These are phyloP conservation scores for Cutaneotrichosporon mucoides DNA, from an alignment of 1,284 basidiomycete genomes.

Conservation along the genomic window DNA sequence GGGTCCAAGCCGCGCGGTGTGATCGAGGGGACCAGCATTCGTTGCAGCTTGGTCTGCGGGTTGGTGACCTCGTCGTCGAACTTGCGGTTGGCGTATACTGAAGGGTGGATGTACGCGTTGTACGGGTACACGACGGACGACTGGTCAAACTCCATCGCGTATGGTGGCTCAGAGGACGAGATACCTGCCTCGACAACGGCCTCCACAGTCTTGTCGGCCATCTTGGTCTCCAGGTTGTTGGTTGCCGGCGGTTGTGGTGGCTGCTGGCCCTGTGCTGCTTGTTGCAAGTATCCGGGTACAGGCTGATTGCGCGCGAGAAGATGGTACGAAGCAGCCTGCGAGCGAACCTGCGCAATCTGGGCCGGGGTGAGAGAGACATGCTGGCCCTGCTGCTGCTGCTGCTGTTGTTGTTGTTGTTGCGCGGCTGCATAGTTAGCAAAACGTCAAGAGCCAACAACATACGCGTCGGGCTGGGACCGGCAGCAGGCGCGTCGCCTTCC, in stretches of 20 bases:
- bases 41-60: conserved; percentile 55
- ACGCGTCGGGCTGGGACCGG: conserved; percentile 20
- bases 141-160: conserved; percentile 69
- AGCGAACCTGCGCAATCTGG: conserved; percentile 77
- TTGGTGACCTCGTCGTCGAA: conserved; percentile 50
- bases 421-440: not conserved
- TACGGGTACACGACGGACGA: conserved; percentile 86
- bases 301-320: conserved; percentile 73
- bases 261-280: conserved; percentile 57
- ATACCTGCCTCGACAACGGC: conserved; percentile 53
- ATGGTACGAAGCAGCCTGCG: conserved; percentile 88
- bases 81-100: conserved; percentile 63
- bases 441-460: not conserved
- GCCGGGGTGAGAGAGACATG: conserved; percentile 64
- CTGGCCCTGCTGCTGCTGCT: conserved; percentile 4
- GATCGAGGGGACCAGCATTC: conserved; percentile 78
- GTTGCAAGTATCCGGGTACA: conserved; percentile 72
- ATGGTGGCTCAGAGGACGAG: conserved; percentile 30
- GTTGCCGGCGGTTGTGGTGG: conserved; percentile 29
- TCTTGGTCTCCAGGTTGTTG: conserved; percentile 45
- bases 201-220: conserved; percentile 75
- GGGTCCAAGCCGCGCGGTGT: conserved; percentile 94
- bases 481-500: conserved; percentile 6
- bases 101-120: conserved; percentile 88
- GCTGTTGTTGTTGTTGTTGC: conserved; percentile 16